Evolutionary conservation across 768 basidiomycete genomes (phyloP), one percentile per base, ranked within the genome.

Genomic region (Epithele typhae): DNA sequence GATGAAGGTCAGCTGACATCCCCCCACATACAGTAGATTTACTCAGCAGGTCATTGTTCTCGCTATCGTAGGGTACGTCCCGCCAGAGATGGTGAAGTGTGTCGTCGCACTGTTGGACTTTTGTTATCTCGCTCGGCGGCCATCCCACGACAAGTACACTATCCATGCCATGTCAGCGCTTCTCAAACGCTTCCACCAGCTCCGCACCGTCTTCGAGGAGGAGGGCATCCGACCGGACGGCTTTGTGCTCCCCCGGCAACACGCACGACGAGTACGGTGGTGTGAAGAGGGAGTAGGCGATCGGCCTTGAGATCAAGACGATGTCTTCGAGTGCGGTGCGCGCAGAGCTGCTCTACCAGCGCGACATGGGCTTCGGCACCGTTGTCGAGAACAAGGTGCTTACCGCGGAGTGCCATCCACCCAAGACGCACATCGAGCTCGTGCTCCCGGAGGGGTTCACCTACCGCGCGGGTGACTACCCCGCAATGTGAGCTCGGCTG

Each of bases 1-100:
- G 18, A 62, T 62, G 59, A 62, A 62, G 53, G 60, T 60, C 7
- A 7, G 22, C 12, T 36, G 33, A 17, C 22, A 25, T 24, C 46
- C 30, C 1, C 37, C 50, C 6, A 7, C 15, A n/a, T 36, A 30
- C 27, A 7, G 7, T 30, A 30, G 27, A 30, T 14, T 7, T 30
- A 30, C 27, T 14, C 27, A n/a, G 7, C 14, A 36, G 5, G 53
- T 53, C 7, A 48, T 11, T 55, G 35, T 49, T 51, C 5, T 45
- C 59, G 5, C 58, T 55, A 8, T 44, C 35, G 18, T 9, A 17
- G 35, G 35, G 17, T 17, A 8, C 18, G 35, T 36, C 6, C 35
- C 35, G 7, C 8, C 7, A 6, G 9, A 36, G 35, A 36, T 23
- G 30, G 4, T 33, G 14, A 3, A 41, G 25, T 15, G 5, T 5